Base-by-base conservation (phyloP, 108 stramenopile species). In the Craspedostauros australis region DNA sequence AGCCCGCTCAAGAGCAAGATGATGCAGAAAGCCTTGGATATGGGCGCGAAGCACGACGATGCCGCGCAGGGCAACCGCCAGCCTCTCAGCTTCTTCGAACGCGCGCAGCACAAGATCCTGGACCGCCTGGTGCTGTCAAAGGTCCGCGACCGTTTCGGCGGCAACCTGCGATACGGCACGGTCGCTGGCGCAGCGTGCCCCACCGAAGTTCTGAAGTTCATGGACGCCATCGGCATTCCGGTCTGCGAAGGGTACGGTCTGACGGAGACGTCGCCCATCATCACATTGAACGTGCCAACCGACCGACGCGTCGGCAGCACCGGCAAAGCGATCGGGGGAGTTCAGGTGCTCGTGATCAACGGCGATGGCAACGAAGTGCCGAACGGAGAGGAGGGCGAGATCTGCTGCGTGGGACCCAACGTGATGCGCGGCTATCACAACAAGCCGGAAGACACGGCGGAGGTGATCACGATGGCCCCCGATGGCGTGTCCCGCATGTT, bases 381-480 rank as follows among this genome's bases (percentile, higher is more conserved):
- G 7, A 44, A 53, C 23, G 92, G 92, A n/a, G 68, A 77, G 58
- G 88, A 90, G 40, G 93, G 91, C 7, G 91, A 96, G 62, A 80
- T 84, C 30, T 84, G 80, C 48, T 84, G 84, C 53, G 50, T 59
- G 41, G 95, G 95, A 7, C 82, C 86, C 18, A 88, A 90, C 57
- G 76, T 96, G 8, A 95, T 96, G 93, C 65, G 63, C 57, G 93
- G 95, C 26, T 96, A 96, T 64, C 77, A 91, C 72, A 84, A 86
- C 33, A 90, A 92, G 42, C 82, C 76, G 25, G 88, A 92, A 33
- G 88, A 86, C 1, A 92, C 92, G 3, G 80, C 72, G 7, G 92
- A 96, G 65, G 95, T 96, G 5, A 80, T 96, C 27, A 66, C 80
- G 44, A 29, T 79, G 29, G 75, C 80, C n/a, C 77, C 81, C 7